Evolutionary conservation across 2,329 filamentous ascomycete species (phyloP), one percentile per base, ranked within the genome.

Genomic region (Calonectria pteridis): DNA sequence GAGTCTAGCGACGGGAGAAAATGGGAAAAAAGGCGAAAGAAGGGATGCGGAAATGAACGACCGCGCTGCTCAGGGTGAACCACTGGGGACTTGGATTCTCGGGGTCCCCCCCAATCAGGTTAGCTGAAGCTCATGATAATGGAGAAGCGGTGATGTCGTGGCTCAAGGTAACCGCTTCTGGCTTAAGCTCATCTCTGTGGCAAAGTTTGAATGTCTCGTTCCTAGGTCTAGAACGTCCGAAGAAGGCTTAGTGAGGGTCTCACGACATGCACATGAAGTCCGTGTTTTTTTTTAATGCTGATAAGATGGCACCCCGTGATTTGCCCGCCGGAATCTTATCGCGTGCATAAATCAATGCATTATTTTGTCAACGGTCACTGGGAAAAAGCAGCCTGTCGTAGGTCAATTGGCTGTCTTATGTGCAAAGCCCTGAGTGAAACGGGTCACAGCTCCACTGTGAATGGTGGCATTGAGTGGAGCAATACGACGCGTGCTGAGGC

Each of bases 91-190:
- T 29, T 28, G 6, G 7, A 62, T 26, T 37, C 55, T 62, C 55
- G 55, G 55, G 55, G 33, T 23, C 26, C 40, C 67, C 66, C 59
- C 72, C 50, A 72, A 74, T 72, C 76, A 67, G 76, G 76, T 67
- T 73, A 73, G 37, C 51, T 46, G 37, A 67, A 72, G 66, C 72
- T 62, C 55, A 62, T 18, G 71, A 69, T 20, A 51, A 31, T 62
- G 77, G 33, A 53, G 55, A 40, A 40, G 55, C 55, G 64, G 37
- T 49, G 31, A 51, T 31, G 50, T 28, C 40, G 46, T 65, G 68
- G 75, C 64, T 64, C 67, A 35, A 35, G 59, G 77, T 79, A 79
- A 77, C 77, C 78, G 28, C 46, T 80, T 79, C 31, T 23, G 77
- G 78, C 51, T 65, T 76, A 70, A 77, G 33, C 23, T 46, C 73